A percentile compares a stretch with the other conserved stretches of the same genome.
These are phyloP conservation scores for Aspergillus incahuasiensis DNA, from an alignment of 495 filamentous ascomycete species.

Conservation along the genomic window DNA sequence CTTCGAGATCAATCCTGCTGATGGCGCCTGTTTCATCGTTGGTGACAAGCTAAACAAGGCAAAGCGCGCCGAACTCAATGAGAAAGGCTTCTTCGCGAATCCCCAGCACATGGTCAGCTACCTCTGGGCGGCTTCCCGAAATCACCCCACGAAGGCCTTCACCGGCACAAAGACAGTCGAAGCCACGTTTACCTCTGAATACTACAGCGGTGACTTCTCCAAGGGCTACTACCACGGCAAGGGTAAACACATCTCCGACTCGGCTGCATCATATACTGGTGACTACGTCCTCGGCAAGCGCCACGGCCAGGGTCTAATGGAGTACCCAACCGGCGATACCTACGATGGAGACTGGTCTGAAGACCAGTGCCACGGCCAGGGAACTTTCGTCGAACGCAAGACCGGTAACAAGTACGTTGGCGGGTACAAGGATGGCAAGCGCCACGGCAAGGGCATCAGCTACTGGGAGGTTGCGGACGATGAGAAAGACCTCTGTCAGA, in stretches of 20 bases:
- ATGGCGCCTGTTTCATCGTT: conserved; percentile 43
- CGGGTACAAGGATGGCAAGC: conserved; percentile 58
- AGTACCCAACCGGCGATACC: conserved; percentile 57
- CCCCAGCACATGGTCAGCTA: conserved; percentile 44
- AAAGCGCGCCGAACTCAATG: conserved; percentile 34
- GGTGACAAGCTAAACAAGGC: conserved; percentile 41
- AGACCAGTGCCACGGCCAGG: conserved; percentile 55
- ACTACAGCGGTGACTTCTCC: conserved; percentile 44
- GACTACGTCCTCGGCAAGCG: conserved; percentile 49
- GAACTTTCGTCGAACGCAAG: conserved; percentile 52
- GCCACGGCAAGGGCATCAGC: conserved; percentile 59
- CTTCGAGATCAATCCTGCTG: conserved; percentile 35
- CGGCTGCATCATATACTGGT: conserved; percentile 53
- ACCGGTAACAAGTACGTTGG: conserved; percentile 63
- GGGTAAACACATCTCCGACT: conserved; percentile 50
- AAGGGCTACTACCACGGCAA: conserved; percentile 49
- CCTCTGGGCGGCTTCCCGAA: conserved; percentile 40
- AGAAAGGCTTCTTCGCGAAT: conserved; percentile 39
- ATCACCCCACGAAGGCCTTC: conserved; percentile 43
- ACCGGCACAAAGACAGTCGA: conserved; percentile 41
- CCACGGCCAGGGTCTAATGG: conserved; percentile 53
- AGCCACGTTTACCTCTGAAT: conserved; percentile 44
- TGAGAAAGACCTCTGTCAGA: conserved; percentile 57
- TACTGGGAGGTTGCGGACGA: conserved; percentile 60
- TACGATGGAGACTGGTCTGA: conserved; percentile 58